Base-by-base conservation (phyloP, 768 basidiomycete genomes). In the Termitomyces sp. region DNA sequence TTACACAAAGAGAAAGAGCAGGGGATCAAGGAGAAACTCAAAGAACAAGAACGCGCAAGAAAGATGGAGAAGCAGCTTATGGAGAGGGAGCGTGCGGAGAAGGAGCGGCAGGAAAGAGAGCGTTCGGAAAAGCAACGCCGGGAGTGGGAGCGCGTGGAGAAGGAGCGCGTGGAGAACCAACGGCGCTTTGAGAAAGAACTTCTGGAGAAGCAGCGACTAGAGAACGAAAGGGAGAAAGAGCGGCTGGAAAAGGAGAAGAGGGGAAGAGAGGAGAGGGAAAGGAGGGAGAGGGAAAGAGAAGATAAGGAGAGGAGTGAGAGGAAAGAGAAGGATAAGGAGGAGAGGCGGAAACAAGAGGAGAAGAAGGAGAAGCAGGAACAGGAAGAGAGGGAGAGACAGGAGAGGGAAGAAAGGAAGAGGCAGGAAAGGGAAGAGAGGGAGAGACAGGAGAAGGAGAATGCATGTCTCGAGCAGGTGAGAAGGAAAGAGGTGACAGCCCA, bases 321-420 rank as follows among this genome's bases (percentile, higher is more conserved):
- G n/a, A n/a, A n/a, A n/a, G n/a, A n/a, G n/a, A n/a, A n/a, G 46
- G 71, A 74, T 59, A 62, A 65, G 49, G 44, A 40, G 63, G 61
- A 12, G 45, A 61, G 60, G 53, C 60, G 57, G 62, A 57, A 59
- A 61, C 45, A 69, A 63, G 63, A 62, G 41, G 61, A 65, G 64
- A 6, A 49, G 56, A 45, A 29, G 55, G 56, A 43, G 49, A 68
- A 27, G 67, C 60, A 0, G 59, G 34, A 62, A 52, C 65, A 60
- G 66, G 57, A 71, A 65, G 58, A 59, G 34, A 68, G 73, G 59
- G 67, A 67, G 10, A 59, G 61, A 54, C 59, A 59, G 53, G 63
- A 69, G 32, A 67, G 68, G 35, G 62, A 66, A 25, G 62, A 68
- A 69, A 69, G 51, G 73, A 77, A 46, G 64, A 57, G n/a, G 58